Percentiles rank a stretch among this genome's conserved stretches.
Conservation (phyloP, 176 grass and related monocot species). For the Ensete glaucum region DNA sequence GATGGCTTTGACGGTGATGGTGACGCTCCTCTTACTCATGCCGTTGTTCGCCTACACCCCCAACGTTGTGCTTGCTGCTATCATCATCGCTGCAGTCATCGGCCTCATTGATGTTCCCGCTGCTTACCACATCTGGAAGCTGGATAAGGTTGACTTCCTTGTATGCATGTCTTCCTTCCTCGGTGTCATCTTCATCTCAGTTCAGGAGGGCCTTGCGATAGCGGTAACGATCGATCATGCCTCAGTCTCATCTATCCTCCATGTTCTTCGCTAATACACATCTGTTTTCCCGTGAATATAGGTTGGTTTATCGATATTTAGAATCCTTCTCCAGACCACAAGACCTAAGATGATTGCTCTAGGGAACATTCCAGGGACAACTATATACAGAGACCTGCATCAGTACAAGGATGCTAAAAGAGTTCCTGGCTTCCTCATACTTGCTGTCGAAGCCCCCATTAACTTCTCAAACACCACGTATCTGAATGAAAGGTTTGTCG, state of each 20-base stretch:
- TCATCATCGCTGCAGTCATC: slow-evolving; percentile 72
- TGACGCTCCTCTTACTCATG: slow-evolving; percentile 82
- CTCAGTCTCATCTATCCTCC: background rate
- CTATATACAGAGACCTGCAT: slow-evolving; percentile 70
- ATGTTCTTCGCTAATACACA: background rate
- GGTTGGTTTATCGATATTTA: slow-evolving; percentile 82
- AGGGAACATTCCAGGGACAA: slow-evolving; percentile 70
- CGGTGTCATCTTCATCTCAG: slow-evolving; percentile 88
- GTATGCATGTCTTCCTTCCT: slow-evolving; percentile 77
- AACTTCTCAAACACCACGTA: slow-evolving; percentile 95
- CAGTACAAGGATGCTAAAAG: slow-evolving; percentile 89
- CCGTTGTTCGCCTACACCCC: slow-evolving; percentile 85
- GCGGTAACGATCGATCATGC: slow-evolving; percentile 36
- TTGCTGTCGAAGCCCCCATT: slow-evolving; percentile 80
- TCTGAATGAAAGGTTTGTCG: slow-evolving; percentile 66
- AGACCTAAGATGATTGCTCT: slow-evolving; percentile 67
- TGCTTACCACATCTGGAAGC: slow-evolving; percentile 75
- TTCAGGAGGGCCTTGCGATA: slow-evolving; percentile 79
- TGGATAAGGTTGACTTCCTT: slow-evolving; percentile 95
- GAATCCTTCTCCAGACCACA: slow-evolving; percentile 76
- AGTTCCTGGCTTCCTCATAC: slow-evolving; percentile 74
- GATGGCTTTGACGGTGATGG: slow-evolving; percentile 89
- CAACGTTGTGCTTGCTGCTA: slow-evolving; percentile 76
- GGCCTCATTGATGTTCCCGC: slow-evolving; percentile 70
- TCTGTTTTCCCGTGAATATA: slow-evolving; percentile 14